phyloP scores from a whole-genome alignment of 1,139 yeast species.

The Yamadazyma dushanensis region DNA sequence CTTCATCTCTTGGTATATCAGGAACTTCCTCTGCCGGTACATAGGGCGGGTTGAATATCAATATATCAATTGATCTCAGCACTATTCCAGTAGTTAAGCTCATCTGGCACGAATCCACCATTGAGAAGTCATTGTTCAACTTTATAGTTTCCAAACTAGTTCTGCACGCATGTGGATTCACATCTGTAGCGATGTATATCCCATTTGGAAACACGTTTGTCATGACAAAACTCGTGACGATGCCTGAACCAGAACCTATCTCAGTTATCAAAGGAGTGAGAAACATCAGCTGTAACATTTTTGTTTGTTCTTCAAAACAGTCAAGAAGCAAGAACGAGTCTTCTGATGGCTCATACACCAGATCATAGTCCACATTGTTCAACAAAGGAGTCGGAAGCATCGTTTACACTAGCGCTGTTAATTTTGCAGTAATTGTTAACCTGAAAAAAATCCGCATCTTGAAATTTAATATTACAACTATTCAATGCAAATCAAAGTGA shows the following conservation, averaged over 20 bases:
- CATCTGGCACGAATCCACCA: conserved; percentile 59
- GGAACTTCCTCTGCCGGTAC: conserved; percentile 80
- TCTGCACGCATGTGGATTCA: conserved; percentile 74
- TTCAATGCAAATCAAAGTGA: conserved; percentile 64
- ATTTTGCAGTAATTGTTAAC: background rate
- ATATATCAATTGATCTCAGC: conserved; percentile 55
- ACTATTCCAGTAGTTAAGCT: conserved; percentile 54
- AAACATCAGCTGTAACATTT: conserved; percentile 30
- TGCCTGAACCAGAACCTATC: conserved; percentile 90
- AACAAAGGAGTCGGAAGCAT: conserved; percentile 48
- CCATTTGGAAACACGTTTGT: conserved; percentile 51
- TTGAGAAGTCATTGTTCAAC: conserved; percentile 30
- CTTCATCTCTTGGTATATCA: conserved; percentile 50
- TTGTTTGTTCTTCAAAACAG: conserved; percentile 62
- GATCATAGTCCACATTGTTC: conserved; percentile 31
- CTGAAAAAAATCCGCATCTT: background rate
- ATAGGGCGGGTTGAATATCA: conserved; percentile 93
- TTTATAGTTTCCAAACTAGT: conserved; percentile 52
- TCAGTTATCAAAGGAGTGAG: conserved; percentile 68
- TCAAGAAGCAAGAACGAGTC: conserved; percentile 85
- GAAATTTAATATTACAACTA: background rate
- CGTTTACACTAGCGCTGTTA: background rate
- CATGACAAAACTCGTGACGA: conserved; percentile 74
- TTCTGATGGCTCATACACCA: conserved; percentile 91
- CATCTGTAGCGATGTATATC: conserved; percentile 66